Base-by-base conservation (phyloP, 1,284 basidiomycete species). In the Cryptococcus amylolentus region DNA sequence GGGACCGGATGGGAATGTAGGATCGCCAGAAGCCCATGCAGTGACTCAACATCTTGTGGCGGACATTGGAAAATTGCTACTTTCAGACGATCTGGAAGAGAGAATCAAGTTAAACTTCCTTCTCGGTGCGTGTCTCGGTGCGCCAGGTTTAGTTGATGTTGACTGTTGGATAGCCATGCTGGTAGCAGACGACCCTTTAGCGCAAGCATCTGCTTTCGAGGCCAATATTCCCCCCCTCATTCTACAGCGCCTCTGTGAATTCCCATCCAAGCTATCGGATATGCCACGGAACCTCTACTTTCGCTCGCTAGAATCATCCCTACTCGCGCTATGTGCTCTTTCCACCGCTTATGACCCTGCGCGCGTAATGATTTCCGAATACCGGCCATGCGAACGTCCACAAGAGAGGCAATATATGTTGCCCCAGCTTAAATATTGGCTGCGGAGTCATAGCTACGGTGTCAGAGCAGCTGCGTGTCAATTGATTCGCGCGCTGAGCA, bases 391-490 rank as follows among this genome's bases (percentile, higher is more conserved):
- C 26, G 10, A 46, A 7, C 9, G 20, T 28, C 7, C 20, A 10
- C 31, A 35, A 35, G 7, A 35, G 31, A 10, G 10, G 31, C 31
- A 35, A 35, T 35, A 35, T 35, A 35, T 35, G 31, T 35, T 35
- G 3, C 81, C 84, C 40, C 71, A 80, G 49, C 75, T 89, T 40
- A 80, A 83, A 52, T 69, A 71, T 5, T 84, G 82, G 13, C 80
- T 89, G 28, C 67, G 76, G 0, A 85, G 89, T 60, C 81, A 81
- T 0, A 83, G 86, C 55, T 80, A 86, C 18, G 88, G 88, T 1
- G 86, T 93, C 1, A 84, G 91, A 6, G 89, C 88, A 47, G 88
- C 88, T 0, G 88, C 89, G 0, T 91, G 89, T 69, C 91, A 93
- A 67, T 88, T 88, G 62, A 82, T 89, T 1, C 81, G 91, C n/a